Percentiles rank a stretch among this genome's conserved stretches.
Evolutionary conservation across 208 protist genomes (phyloP).

Genomic region (Trypanosoma conorhini): DNA sequence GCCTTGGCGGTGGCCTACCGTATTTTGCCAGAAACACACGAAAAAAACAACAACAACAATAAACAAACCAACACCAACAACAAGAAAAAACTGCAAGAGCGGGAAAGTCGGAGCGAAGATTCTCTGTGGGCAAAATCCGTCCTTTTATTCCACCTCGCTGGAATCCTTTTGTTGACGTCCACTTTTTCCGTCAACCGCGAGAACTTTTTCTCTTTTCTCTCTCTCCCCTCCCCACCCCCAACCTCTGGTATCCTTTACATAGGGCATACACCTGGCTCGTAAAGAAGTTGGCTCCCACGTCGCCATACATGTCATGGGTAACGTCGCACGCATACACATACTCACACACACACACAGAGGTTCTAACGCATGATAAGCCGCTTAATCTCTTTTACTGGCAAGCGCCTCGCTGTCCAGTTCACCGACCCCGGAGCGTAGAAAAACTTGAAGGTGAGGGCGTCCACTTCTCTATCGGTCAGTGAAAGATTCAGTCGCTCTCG

Average conservation of each 20-base stretch:
- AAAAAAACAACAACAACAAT: background rate
- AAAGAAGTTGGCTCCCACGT: background rate
- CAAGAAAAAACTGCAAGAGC: no score
- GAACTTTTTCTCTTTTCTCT: background rate
- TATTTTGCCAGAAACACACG: background rate
- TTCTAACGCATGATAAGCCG: slow-evolving; percentile 55
- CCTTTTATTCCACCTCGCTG: background rate
- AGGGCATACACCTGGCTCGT: background rate
- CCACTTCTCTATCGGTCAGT: slow-evolving; percentile 70
- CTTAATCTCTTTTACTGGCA: slow-evolving; percentile 67
- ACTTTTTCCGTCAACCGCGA: background rate
- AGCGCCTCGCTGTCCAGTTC: slow-evolving; percentile 67
- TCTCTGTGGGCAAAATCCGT: background rate
- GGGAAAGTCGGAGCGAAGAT: background rate
- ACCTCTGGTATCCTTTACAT: slow-evolving; percentile 10
- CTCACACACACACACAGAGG: background rate
- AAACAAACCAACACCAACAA: background rate
- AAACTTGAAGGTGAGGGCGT: slow-evolving; percentile 82
- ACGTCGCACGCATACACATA: background rate
- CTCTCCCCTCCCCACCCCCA: background rate
- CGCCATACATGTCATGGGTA: slow-evolving; percentile 4
- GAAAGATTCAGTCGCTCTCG: slow-evolving; percentile 54
- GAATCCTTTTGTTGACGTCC: background rate
- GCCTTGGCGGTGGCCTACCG: background rate
- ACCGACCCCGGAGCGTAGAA: slow-evolving; percentile 61